Evolutionary conservation across 2,329 filamentous ascomycete species (phyloP).

Genomic region (Didymella exigua): DNA sequence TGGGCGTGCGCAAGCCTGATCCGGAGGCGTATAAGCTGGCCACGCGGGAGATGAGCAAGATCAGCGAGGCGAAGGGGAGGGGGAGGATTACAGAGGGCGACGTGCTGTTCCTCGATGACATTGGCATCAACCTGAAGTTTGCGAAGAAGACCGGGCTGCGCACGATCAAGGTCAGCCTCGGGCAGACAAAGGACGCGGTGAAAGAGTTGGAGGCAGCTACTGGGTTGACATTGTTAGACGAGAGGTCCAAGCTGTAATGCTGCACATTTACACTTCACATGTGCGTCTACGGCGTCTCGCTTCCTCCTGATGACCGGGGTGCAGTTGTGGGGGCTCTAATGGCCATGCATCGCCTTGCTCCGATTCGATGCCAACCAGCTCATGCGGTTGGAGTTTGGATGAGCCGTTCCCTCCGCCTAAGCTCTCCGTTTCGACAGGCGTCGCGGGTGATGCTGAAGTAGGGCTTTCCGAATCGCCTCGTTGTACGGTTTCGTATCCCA

Average conservation of each 20-base stretch:
- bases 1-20: conserved; percentile 87
- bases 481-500: background rate
- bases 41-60: conserved; percentile 67
- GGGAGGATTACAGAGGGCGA: conserved; percentile 66
- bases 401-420: no score
- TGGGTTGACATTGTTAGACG: conserved; percentile 67
- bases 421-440: background rate
- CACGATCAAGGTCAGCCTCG: conserved; percentile 84
- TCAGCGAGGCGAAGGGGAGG: conserved; percentile 61
- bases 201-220: conserved; percentile 77
- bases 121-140: conserved; percentile 88
- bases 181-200: conserved; percentile 79
- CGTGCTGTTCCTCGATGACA: conserved; percentile 88
- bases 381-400: no score
- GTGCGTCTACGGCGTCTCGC: no score
- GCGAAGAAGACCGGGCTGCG: conserved; percentile 75
- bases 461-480: background rate
- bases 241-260: conserved; percentile 36
- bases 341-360: no score
- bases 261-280: no score
- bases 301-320: no score
- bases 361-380: no score
- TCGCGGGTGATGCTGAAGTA: background rate
- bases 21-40: conserved; percentile 79
- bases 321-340: no score